Base-by-base conservation (phyloP, 345 rosid species). In the Bruguiera gymnorhiza region DNA sequence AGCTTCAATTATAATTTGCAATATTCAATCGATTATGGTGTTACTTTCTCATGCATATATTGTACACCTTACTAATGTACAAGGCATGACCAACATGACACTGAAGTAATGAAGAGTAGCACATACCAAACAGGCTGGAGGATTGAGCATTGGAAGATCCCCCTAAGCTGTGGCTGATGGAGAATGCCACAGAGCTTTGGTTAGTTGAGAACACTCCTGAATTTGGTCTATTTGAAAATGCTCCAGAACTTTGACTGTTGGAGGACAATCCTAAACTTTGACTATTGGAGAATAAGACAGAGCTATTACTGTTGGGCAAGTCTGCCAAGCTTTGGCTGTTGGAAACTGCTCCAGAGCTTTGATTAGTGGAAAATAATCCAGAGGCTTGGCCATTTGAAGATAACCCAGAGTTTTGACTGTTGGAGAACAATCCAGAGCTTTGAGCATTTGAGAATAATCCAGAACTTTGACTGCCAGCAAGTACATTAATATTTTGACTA, bases 41-140 rank as follows among this genome's bases (percentile, higher is more conserved):
- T 15, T 13, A 43, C 3, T 11, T 43, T 13, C 50, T 43, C 50
- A 43, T 43, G 50, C 16, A 13, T 43, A 43, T 43, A 43, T 13
- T 43, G 50, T 43, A 13, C 50, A 43, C 50, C 18, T 43, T 43
- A 13, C 48, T 20, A 32, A 9, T 13, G 5, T 36, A 32, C 50
- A 57, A 20, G 57, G 36, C 26, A 46, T 27, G 27, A 55, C 27
- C 55, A 69, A 18, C 63, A 68, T 52, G 36, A 27, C 26, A 31
- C 69, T 50, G 29, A 68, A 59, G 62, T 65, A 60, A 50, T 9
- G 59, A 19, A 69, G 59, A 31, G 60, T 57, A 57, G 20, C 7
- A 72, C 86, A 7, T 70, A 89, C 94, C 94, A 65, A 63, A 64
- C n/a, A 66, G 30, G 6, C 65, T 67, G 50, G 76, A 26, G 18